Evolutionary conservation across 2,329 filamentous ascomycete species (phyloP).

Genomic region (Tympanopsis confertula): DNA sequence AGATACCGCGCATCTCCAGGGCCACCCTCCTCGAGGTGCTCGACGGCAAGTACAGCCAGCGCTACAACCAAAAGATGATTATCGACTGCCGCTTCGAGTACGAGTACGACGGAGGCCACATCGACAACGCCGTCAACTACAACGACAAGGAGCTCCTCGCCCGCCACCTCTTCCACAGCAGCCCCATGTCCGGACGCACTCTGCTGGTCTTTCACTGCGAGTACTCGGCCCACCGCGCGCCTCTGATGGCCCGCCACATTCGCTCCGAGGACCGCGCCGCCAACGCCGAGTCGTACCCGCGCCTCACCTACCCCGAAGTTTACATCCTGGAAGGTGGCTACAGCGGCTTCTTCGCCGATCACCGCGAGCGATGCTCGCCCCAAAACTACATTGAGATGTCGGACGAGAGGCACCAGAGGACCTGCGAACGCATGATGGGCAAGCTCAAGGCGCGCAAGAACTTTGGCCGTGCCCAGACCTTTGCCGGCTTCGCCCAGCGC

Average conservation of each 20-base stretch:
- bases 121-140: conserved; percentile 85
- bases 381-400: conserved; percentile 97
- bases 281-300: conserved; percentile 79
- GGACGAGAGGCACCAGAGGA: conserved; percentile 78
- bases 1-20: conserved; percentile 75
- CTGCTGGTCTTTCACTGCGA: conserved; percentile 93
- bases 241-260: conserved; percentile 89
- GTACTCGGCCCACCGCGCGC: conserved; percentile 91
- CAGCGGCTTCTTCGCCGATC: conserved; percentile 75
- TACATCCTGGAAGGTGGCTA: conserved; percentile 97
- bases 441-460: conserved; percentile 84
- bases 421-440: conserved; percentile 89
- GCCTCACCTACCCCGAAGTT: conserved; percentile 83
- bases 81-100: conserved; percentile 98
- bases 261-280: conserved; percentile 76
- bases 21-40: conserved; percentile 77
- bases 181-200: conserved; percentile 56
- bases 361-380: conserved; percentile 74
- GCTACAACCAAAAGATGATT: conserved; percentile 72
- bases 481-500: conserved; percentile 81
- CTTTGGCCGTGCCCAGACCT: conserved; percentile 79
- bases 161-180: conserved; percentile 60
- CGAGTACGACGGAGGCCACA: conserved; percentile 93
- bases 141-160: conserved; percentile 89
- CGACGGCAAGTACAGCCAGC: conserved; percentile 67